These are phyloP conservation scores for Vachellia collinsii DNA, from an alignment of 306 rosid genomes.

Conservation along the genomic window DNA sequence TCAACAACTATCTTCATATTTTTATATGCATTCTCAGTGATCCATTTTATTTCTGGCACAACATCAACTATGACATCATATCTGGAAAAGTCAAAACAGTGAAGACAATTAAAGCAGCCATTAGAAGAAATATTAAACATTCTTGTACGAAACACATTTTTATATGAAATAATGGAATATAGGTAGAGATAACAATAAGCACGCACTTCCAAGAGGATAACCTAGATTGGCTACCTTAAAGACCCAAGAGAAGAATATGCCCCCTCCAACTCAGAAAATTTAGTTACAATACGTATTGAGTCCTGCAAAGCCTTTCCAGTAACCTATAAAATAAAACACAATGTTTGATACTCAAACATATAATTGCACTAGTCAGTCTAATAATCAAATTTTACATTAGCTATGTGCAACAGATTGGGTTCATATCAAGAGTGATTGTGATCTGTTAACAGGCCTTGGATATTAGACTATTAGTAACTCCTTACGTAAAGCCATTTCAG, in stretches of 20 bases:
- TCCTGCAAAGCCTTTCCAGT: constrained; percentile 80
- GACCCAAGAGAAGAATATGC: constrained; percentile 65
- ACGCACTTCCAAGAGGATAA: constrained; percentile 28
- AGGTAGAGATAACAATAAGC: not conserved
- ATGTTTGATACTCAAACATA: constrained; percentile 16
- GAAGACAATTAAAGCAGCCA: constrained; percentile 32
- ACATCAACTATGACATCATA: constrained; percentile 88
- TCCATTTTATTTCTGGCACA: constrained; percentile 88
- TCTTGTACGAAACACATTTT: constrained; percentile 21
- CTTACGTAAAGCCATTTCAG: not conserved
- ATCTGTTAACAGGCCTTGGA: constrained; percentile 11
- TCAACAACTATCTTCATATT: constrained; percentile 85
- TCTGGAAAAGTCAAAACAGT: constrained; percentile 55
- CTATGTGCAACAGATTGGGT: not conserved
- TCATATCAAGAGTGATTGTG: not conserved
- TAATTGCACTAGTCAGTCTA: constrained; percentile 7
- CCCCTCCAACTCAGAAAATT: constrained; percentile 83
- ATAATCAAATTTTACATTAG: constrained; percentile 23
- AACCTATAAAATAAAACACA: constrained; percentile 53
- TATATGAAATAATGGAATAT: constrained; percentile 25
- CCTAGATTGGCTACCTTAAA: constrained; percentile 62
- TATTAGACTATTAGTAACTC: constrained; percentile 23
- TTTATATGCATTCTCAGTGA: constrained; percentile 74
- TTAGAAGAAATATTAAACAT: constrained; percentile 26
- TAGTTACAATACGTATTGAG: constrained; percentile 72